These are phyloP conservation scores for Ailanthus altissimus DNA, from an alignment of 345 rosid genomes.

Conservation along the genomic window DNA sequence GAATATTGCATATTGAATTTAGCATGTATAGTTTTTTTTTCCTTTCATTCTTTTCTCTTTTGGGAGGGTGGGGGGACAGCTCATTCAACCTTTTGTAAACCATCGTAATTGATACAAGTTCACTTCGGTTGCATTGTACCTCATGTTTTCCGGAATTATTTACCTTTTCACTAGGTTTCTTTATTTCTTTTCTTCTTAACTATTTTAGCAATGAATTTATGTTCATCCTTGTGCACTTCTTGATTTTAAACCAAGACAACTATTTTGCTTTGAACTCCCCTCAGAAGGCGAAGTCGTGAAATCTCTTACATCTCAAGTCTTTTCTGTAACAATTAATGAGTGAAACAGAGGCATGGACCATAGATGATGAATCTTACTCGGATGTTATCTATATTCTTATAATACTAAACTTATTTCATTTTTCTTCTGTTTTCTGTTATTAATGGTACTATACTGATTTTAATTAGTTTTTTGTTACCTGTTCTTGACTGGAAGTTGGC, in stretches of 20 bases:
- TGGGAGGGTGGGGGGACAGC: too few species aligned
- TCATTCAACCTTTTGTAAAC: background rate
- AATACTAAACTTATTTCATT: background rate
- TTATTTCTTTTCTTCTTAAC: background rate
- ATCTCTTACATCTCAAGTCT: background rate
- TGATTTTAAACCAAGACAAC: background rate
- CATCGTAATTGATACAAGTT: background rate
- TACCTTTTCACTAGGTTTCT: background rate
- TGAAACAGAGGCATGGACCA: background rate
- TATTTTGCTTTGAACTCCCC: background rate
- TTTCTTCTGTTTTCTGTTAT: slow-evolving; percentile 1
- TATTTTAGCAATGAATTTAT: background rate
- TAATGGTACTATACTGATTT: background rate
- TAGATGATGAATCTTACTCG: background rate
- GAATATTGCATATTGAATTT: too few species aligned
- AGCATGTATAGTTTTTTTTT: background rate
- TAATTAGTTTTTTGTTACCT: slow-evolving; percentile 10
- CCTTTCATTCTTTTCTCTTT: background rate
- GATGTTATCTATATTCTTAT: background rate
- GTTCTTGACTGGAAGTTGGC: slow-evolving; percentile 53
- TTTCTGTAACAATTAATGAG: background rate
- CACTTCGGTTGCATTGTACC: background rate
- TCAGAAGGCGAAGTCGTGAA: background rate
- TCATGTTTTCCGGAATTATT: background rate
- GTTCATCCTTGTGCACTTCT: background rate